Base-by-base conservation (phyloP, 106 monocot genomes). In the Platanthera zijinensis region DNA sequence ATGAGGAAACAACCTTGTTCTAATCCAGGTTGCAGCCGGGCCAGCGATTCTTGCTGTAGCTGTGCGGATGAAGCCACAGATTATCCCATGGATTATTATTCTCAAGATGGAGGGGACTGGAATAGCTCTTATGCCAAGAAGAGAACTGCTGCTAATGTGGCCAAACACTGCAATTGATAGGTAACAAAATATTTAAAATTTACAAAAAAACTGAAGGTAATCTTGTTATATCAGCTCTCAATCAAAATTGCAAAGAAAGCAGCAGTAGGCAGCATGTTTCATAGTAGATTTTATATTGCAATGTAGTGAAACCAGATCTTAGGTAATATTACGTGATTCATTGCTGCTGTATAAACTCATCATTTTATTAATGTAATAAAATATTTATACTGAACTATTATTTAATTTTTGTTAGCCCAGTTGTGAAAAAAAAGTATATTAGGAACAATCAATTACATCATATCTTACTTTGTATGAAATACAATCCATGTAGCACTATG, bases 61-160 rank as follows among this genome's bases (percentile, higher is more conserved):
- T 74, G 57, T 48, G 64, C 21, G 17, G 86, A 83, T 74, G 78
- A 5, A 48, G 83, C 72, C 9, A 51, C 28, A n/a, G 89, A 87
- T 66, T 99, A 99, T 87, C 94, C 99, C 5, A 99, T 99, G 99
- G 99, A 99, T 78, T 99, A 99, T 78, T 99, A 99, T 84, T 78
- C 99, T 22, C 94, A 94, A 75, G 94, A 99, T 85, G 94, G 99
- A 81, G 99, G 99, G 50, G 94, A 94, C 25, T 99, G 99, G 99
- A 94, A 94, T 80, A 82, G 94, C 28, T 81, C 86, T 71, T 94
- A 94, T 75, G 80, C 75, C 7, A 90, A 87, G 80, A 88, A 85
- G 90, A 90, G 86, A 51, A 13, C 75, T 61, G 46, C 50, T 69
- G 9, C 53, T 69, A 81, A 62, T 73, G 81, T 74, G 51, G n/a